Evolutionary conservation across 2,329 filamentous ascomycete species (phyloP).

Genomic region (Pestalotiopsis sp.): DNA sequence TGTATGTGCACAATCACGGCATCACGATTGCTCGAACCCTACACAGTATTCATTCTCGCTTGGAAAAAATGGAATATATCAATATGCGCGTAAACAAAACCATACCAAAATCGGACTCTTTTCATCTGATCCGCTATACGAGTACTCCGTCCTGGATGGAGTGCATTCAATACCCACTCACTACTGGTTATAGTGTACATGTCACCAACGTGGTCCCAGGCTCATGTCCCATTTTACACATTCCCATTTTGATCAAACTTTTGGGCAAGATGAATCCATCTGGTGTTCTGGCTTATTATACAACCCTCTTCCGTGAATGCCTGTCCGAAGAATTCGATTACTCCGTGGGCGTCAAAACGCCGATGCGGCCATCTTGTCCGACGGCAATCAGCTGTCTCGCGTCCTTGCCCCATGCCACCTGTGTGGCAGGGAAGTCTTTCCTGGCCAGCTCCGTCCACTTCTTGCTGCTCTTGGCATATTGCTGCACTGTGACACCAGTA

Average conservation of each 20-base stretch:
- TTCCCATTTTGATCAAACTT: neutral
- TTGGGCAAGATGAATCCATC: neutral
- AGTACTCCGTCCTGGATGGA: too few species aligned
- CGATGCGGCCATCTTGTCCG: slow-evolving; percentile 73
- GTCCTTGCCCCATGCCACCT: slow-evolving; percentile 74
- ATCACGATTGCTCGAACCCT: too few species aligned
- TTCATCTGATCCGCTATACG: too few species aligned
- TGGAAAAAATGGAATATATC: too few species aligned
- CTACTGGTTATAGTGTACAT: too few species aligned
- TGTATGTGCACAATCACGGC: too few species aligned
- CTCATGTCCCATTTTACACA: neutral
- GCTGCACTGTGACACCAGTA: slow-evolving; percentile 80
- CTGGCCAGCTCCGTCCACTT: slow-evolving; percentile 84
- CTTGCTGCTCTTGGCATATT: slow-evolving; percentile 86
- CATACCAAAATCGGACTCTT: too few species aligned
- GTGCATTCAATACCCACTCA: too few species aligned
- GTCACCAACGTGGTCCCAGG: neutral
- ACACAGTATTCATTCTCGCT: too few species aligned
- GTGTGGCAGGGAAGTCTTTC: slow-evolving; percentile 70
- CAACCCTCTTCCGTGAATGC: neutral
- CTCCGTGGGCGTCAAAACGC: slow-evolving; percentile 62
- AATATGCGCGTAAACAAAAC: too few species aligned
- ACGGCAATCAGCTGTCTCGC: slow-evolving; percentile 76
- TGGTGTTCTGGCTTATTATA: neutral
- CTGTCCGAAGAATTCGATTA: slow-evolving; percentile 17